Evolutionary conservation across 2,329 filamentous ascomycete genomes (phyloP).

Genomic region (Neonectria sp.): DNA sequence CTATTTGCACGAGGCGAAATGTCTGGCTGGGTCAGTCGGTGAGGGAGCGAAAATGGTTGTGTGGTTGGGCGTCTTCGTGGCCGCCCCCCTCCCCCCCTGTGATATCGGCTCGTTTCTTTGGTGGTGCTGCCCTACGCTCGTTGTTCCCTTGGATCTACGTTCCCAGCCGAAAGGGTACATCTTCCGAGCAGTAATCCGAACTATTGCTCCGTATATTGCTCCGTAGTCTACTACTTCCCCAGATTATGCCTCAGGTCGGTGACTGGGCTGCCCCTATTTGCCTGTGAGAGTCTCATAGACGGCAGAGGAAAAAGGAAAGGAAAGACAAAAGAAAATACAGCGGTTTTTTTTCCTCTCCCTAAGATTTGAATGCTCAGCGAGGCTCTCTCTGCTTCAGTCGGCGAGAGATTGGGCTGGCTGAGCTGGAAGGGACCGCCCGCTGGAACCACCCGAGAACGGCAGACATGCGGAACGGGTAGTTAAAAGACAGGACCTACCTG

Average conservation of each 20-base stretch:
- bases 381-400: slow-evolving; percentile 4
- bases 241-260: slow-evolving; percentile 2
- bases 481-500: not conserved
- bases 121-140: not conserved
- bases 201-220: not conserved
- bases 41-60: not conserved
- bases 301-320: not conserved
- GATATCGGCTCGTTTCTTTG: slow-evolving; percentile 4
- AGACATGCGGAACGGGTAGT: slow-evolving; percentile 7
- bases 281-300: not conserved
- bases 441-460: slow-evolving; percentile 11
- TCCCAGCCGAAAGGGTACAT: not conserved
- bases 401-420: not conserved
- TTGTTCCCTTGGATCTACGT: not conserved
- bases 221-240: not conserved
- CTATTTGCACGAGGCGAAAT: not conserved
- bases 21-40: not conserved
- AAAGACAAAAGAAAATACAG: not conserved
- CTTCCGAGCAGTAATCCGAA: not conserved
- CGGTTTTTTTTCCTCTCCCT: not conserved
- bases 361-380: not conserved
- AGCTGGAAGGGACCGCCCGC: slow-evolving; percentile 2
- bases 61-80: slow-evolving; percentile 4
- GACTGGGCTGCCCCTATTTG: not conserved
- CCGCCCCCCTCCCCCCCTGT: slow-evolving; percentile 1